Evolutionary conservation across 1,139 yeast species (phyloP), one percentile per base, ranked within the genome.

Genomic region (Suhomyces terraborum): DNA sequence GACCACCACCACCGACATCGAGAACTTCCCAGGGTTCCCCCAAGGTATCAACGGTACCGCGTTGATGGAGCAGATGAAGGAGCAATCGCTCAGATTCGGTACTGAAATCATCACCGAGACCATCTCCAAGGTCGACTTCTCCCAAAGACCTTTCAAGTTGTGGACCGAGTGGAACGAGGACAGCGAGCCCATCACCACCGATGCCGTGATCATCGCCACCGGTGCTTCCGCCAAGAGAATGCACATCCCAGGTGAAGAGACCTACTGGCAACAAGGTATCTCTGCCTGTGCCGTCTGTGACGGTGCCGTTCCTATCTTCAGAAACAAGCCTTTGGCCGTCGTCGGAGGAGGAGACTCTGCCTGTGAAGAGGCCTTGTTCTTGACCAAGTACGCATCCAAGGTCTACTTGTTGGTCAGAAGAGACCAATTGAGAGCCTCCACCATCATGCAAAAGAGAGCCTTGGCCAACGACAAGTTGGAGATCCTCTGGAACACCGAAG

Each of bases 271-370:
- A 75, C 88, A 86, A 65, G 98, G 98, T 65, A 93, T 93, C 55
- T 87, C 96, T 52, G 98, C 98, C 16, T 93, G 98, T 77, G 98
- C 98, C 37, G 98, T 93, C 48, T 93, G 98, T 73, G 98, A 93
- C 63, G 98, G 98, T 67, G 98, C 98, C 26, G 96, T 93, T 33
- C 98, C 98, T 57, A 89, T 93, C 59, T 93, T 93, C 76, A 85
- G 98, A 77, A 87, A 93, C 76, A 87, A 89, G 69, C 98, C 98
- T 31, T 79, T 93, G 60, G 98, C 96, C 13, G 98, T 93, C 44
- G 75, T 93, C 56, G 98, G 98, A 48, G 98, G 98, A 54, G 98
- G 98, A 65, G 98, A 93, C 68, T 89, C 97, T 51, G 98, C 98
- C 21, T 95, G 98, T 69, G 98, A 93, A 73, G 98, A 93, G 73